Evolutionary conservation across 2,329 filamentous ascomycete genomes (phyloP), one percentile per base, ranked within the genome.

Genomic region (Epichloe sibirici): DNA sequence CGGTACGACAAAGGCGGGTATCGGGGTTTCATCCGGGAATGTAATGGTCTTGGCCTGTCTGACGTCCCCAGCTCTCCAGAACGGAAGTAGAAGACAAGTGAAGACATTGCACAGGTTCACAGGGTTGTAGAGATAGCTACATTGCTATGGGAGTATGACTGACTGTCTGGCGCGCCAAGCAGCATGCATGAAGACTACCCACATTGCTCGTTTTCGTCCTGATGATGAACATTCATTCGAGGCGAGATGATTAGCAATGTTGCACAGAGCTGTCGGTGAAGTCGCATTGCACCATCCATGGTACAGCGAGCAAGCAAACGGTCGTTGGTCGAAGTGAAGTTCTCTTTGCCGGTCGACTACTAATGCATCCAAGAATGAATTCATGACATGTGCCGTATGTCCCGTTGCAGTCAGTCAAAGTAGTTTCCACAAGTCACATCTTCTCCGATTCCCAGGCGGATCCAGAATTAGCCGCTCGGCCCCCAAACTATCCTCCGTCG

Each of bases 391-490:
- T 17, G 23, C 44, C 35, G 3, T 4, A 4, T 13, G 6, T 37
- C 23, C 1, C 23, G 23, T 25, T 25, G 23, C 23, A 25, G 23
- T 25, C 23, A 4, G 4, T 25, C 4, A 5, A 25, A 25, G 25
- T 25, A 25, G 25, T 48, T 12, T 25, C 8, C 40, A 45, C 46
- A 53, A n/a, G 51, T 34, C 46, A 23, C 13, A 45, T 49, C 46
- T 52, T 45, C 38, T 52, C 51, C 51, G 51, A 48, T 37, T 37
- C 11, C 44, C 12, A 11, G 15, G 49, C 12, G n/a, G 11, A 21
- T 51, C 47, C 45, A 48, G 35, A 48, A 48, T 38, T 38, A 48
- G 45, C 45, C 45, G 47, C 47, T 49, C 21, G 37, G 47, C 47
- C 37, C 47, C 45, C 11, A 48, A 39, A 13, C 37, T 21, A 21